Evolutionary conservation across 768 basidiomycete genomes (phyloP), one percentile per base, ranked within the genome.

Genomic region (Naganishia antarctica): DNA sequence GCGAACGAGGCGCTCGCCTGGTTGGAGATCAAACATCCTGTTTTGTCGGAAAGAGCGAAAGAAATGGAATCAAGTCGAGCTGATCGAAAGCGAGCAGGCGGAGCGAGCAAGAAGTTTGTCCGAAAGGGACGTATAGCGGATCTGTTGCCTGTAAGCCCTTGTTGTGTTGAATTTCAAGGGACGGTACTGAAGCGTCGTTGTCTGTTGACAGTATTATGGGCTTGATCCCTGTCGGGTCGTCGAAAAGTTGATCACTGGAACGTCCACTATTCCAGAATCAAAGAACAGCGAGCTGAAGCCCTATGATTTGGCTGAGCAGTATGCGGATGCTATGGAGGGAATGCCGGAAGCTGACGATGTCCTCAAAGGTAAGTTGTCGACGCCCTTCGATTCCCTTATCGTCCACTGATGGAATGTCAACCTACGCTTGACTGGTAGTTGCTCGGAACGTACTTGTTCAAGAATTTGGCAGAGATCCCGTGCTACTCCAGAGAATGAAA

Each of bases 1-100:
- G 88, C 93, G 23, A 86, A 89, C 3, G 96, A 99, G 70, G 84
- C 88, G 11, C 87, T 88, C 0, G 93, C 93, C 72, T 99, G 91
- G 91, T 75, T 99, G 50, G 80, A 83, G 25, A 84, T 91, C 83
- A 89, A 87, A 76, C 89, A 90, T 79, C 87, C 88, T 2, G 37
- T 65, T 37, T 72, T 76, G 65, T 57, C 73, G 29, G 74, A 71
- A 0, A 72, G 74, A 2, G 70, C 70, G 49, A 83, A 66, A 58
- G 62, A 70, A 82, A 31, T 34, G 49, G 62, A 63, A 23, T 37
- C 40, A 45, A 87, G 65, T 87, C 88, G 65, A 86, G 87, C 61
- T 76, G 71, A 18, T 60, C 59, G 49, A 45, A 61, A 63, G 44
- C 47, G 66, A 23, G 66, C 60, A 23, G 65, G 60, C 16, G 65